phyloP scores from a whole-genome alignment of 2,329 filamentous ascomycete species.

The Trichophyton equinum region DNA sequence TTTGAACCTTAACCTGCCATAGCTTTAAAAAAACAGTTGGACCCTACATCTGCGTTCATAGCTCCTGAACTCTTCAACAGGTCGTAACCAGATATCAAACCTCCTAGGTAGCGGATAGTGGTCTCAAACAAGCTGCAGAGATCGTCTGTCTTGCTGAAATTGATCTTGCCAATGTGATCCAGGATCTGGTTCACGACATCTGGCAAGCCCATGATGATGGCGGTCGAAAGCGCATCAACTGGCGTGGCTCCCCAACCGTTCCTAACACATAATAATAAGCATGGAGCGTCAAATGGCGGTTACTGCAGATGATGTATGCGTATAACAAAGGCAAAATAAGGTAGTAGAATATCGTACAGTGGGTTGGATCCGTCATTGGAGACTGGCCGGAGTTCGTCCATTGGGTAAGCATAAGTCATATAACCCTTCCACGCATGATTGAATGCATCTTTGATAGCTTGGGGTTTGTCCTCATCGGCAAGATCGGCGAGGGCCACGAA shows the following conservation, averaged over 20 bases:
- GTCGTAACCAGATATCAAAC: constrained; percentile 58
- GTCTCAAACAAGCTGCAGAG: constrained; percentile 75
- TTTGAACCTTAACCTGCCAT: neutral
- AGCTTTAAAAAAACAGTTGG: neutral
- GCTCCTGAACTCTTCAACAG: constrained; percentile 54
- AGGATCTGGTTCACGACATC: constrained; percentile 59
- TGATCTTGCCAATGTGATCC: constrained; percentile 54
- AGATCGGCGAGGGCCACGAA: neutral
- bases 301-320: neutral
- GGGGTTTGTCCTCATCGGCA: constrained; percentile 32
- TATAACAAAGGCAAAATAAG: neutral
- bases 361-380: constrained; percentile 55
- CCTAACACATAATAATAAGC: constrained; percentile 32
- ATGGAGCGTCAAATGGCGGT: neutral
- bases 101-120: constrained; percentile 76
- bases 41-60: constrained; percentile 34
- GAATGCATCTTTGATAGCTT: constrained; percentile 56
- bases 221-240: constrained; percentile 68
- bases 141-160: constrained; percentile 52
- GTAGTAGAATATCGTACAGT: constrained; percentile 39
- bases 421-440: constrained; percentile 61
- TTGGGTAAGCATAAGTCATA: constrained; percentile 59
- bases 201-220: constrained; percentile 59
- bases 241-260: constrained; percentile 79
- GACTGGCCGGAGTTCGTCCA: constrained; percentile 62